Evolutionary conservation across 805 yeast species (phyloP), one percentile per base, ranked within the genome.

Genomic region (Ascoidea tarda): DNA sequence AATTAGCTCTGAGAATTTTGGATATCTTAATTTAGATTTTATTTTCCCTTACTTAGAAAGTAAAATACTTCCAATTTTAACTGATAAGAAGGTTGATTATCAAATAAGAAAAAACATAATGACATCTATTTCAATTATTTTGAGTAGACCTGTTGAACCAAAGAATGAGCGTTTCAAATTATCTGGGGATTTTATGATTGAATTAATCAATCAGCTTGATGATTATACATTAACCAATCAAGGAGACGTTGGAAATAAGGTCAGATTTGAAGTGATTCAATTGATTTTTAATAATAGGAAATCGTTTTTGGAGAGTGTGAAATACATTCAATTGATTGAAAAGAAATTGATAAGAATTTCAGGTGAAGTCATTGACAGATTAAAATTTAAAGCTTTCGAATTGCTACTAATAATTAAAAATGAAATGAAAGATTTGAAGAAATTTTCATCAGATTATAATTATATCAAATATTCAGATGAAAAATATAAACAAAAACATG

Each of bases 181-280:
- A 59, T 6, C 47, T 61, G 16, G 14, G n/a, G 33, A 45, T 55
- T 32, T 45, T 56, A 49, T 14, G 50, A 3, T 16, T 46, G 52
- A 3, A 48, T 73, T 5, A 38, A 47, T 74, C 1, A 57, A 56
- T 1, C 75, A 78, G 42, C 64, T 91, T 12, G 82, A 83, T 56
- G 96, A 90, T 59, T 88, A 89, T 63, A 78, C 95, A 0, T 68
- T 76, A 1, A 85, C 91, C 0, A 78, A 78, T 32, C 84, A 87
- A 60, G 98, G 98, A 6, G 98, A 90, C 67, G 90, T 89, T n/a
- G 98, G 98, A 1, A 78, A 87, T 49, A 75, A 79, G 59, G 76
- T 88, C 1, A 69, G 98, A 49, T 57, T 62, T 1, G 73, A 82
- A 0, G 69, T 82, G 1, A 62, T 84, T 2, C 45, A 58, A 5